Conservation (phyloP, 1,284 basidiomycete genomes). For the Malassezia globosa region DNA sequence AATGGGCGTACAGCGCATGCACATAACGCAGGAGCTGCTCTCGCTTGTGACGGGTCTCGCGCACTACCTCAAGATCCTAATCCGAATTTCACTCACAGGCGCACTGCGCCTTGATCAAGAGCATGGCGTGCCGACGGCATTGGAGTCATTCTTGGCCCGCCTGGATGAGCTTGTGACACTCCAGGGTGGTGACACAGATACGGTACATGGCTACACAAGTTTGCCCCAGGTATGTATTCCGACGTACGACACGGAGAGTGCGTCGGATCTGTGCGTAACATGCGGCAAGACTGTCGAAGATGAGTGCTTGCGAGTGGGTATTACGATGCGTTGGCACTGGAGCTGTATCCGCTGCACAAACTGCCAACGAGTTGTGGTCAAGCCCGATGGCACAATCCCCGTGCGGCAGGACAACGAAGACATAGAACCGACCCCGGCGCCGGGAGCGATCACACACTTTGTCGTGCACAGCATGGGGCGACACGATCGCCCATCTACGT, state of each 20-base stretch:
- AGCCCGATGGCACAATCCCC: conserved; percentile 1
- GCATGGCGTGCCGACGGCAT: conserved; percentile 65
- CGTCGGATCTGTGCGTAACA: conserved; percentile 72
- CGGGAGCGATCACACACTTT: not conserved
- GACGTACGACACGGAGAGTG: conserved; percentile 39
- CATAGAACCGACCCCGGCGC: not conserved
- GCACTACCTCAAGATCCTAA: conserved; percentile 98
- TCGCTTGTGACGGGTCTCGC: conserved; percentile 96
- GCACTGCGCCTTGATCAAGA: conserved; percentile 90
- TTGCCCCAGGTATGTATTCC: conserved; percentile 36
- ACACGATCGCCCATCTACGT: conserved; percentile 26
- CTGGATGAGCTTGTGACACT: conserved; percentile 49
- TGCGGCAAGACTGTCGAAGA: conserved; percentile 89
- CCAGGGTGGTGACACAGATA: conserved; percentile 48
- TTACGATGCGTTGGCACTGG: conserved; percentile 91
- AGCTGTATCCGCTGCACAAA: conserved; percentile 70
- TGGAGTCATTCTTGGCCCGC: conserved; percentile 79
- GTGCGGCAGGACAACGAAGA: not conserved
- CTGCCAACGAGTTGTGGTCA: conserved; percentile 52
- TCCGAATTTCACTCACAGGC: conserved; percentile 90
- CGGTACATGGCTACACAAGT: conserved; percentile 38
- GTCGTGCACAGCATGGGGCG: not conserved
- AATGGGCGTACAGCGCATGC: conserved; percentile 73
- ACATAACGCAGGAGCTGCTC: conserved; percentile 91
- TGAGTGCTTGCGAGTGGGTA: conserved; percentile 83